Conservation (phyloP, 106 monocot genomes). For the Platanthera zijinensis region DNA sequence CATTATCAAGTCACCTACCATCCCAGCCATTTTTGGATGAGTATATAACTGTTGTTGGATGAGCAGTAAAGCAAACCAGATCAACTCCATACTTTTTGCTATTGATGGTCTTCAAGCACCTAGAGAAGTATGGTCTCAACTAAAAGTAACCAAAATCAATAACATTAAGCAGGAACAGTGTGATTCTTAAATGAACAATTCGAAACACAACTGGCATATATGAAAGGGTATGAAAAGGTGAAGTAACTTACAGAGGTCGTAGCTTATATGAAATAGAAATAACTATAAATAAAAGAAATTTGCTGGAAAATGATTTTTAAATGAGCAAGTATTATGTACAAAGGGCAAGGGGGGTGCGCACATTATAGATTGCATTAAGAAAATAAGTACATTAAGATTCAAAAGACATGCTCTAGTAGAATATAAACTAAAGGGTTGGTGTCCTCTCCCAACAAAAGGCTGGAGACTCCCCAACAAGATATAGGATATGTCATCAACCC, state of each 20-base stretch:
- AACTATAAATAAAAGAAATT: not conserved
- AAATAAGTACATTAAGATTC: too few species aligned
- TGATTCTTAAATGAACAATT: not conserved
- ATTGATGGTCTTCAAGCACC: conserved; percentile 98
- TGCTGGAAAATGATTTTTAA: not conserved
- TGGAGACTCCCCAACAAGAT: too few species aligned
- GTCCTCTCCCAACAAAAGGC: too few species aligned
- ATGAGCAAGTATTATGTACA: not conserved
- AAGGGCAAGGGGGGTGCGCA: too few species aligned
- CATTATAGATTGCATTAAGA: too few species aligned
- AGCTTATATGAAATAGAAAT: not conserved
- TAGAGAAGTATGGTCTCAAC: conserved; percentile 12
- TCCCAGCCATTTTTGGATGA: conserved; percentile 99
- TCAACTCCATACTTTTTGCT: conserved; percentile 99
- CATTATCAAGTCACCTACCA: conserved; percentile 40
- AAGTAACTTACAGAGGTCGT: not conserved
- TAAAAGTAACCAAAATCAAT: not conserved
- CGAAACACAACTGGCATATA: not conserved
- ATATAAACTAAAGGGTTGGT: too few species aligned
- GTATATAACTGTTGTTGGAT: conserved; percentile 90
- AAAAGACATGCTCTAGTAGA: too few species aligned
- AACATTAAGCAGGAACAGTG: not conserved
- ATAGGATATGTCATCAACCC: too few species aligned
- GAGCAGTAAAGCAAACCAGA: conserved; percentile 85
- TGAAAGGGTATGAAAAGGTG: not conserved